These are phyloP conservation scores for Schwanniomyces sp. DNA, from an alignment of 805 yeast genomes.

Conservation along the genomic window DNA sequence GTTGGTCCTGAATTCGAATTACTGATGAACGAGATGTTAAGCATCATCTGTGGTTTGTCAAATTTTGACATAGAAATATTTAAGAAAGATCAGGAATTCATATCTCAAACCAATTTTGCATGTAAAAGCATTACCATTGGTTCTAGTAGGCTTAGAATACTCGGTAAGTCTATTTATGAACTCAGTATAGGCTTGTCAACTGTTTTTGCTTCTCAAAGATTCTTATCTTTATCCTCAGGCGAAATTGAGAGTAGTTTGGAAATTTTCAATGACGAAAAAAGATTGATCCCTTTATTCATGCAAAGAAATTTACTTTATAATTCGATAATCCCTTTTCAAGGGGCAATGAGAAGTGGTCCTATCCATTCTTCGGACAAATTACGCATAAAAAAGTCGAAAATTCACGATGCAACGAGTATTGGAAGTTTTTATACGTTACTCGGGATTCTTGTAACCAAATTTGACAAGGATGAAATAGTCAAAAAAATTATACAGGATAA, in stretches of 20 bases:
- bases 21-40: conserved; percentile 22
- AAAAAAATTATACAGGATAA: conserved; percentile 18
- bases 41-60: conserved; percentile 30
- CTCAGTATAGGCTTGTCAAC: conserved; percentile 22
- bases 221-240: conserved; percentile 25
- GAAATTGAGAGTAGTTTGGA: conserved; percentile 26
- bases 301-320: conserved; percentile 23
- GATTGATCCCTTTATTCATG: conserved; percentile 31
- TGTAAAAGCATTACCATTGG: conserved; percentile 5
- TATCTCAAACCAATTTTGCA: conserved; percentile 3
- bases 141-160: conserved; percentile 20
- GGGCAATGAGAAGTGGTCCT: conserved; percentile 22
- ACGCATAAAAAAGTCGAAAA: conserved; percentile 8
- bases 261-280: conserved; percentile 16
- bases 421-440: conserved; percentile 40
- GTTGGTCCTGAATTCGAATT: conserved; percentile 23
- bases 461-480: conserved; percentile 20
- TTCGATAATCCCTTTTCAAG: conserved; percentile 30
- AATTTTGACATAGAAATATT: conserved; percentile 9
- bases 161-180: conserved; percentile 25
- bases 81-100: background rate
- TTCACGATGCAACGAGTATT: conserved; percentile 22
- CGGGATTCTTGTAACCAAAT: conserved; percentile 32
- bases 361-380: conserved; percentile 8
- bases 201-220: conserved; percentile 27